Conservation (phyloP, 1,284 basidiomycete genomes). For the Naganishia cerealis region DNA sequence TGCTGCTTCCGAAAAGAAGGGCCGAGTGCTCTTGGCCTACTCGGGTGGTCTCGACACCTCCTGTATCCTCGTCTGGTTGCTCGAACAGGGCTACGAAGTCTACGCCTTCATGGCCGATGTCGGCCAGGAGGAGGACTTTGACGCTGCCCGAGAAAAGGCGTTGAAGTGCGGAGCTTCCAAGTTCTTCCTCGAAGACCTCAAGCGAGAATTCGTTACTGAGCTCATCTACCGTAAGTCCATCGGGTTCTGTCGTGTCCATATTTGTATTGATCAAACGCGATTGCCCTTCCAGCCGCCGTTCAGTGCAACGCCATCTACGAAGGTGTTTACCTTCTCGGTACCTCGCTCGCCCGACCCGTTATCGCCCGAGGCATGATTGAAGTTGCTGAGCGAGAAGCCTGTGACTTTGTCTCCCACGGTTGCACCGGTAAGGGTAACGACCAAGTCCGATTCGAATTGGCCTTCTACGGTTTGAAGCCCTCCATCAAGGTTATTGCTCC, state of each 20-base stretch:
- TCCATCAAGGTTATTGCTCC: conserved; percentile 99
- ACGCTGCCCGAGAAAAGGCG: conserved; percentile 87
- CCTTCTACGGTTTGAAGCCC: conserved; percentile 97
- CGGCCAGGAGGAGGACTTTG: conserved; percentile 98
- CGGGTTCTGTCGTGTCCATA: neutral
- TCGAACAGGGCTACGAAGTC: conserved; percentile 96
- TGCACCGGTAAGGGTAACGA: conserved; percentile 99
- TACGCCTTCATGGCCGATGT: conserved; percentile 99
- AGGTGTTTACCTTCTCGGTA: conserved; percentile 96
- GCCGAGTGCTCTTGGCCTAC: conserved; percentile 68
- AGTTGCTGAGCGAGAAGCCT: conserved; percentile 82
- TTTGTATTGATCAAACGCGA: conserved; percentile 16
- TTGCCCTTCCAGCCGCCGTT: conserved; percentile 64
- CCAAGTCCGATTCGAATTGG: conserved; percentile 98
- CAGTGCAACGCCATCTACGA: conserved; percentile 99
- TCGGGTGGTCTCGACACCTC: conserved; percentile 97
- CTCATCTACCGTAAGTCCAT: conserved; percentile 74
- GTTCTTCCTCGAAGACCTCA: conserved; percentile 94
- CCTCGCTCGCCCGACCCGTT: conserved; percentile 94
- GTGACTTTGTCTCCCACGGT: conserved; percentile 96
- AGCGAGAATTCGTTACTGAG: conserved; percentile 91
- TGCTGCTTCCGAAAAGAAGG: conserved; percentile 48
- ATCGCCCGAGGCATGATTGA: conserved; percentile 99
- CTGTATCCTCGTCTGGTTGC: conserved; percentile 94
- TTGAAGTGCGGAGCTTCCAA: conserved; percentile 89